These are phyloP conservation scores for Ceratocystis eucalypticola DNA, from an alignment of 2,329 filamentous ascomycete genomes.

Conservation along the genomic window DNA sequence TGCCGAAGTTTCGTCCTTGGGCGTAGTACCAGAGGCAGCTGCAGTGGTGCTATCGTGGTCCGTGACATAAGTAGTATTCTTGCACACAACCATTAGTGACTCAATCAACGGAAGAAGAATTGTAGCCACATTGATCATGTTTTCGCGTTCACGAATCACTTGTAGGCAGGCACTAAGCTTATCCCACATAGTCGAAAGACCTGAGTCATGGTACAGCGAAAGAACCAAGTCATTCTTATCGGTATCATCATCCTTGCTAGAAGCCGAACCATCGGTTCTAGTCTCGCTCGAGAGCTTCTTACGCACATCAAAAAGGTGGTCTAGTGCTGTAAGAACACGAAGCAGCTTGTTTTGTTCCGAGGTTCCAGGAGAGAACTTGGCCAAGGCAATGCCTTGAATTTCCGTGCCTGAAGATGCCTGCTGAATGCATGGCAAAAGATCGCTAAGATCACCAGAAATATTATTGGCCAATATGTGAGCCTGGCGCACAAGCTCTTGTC, in stretches of 20 bases:
- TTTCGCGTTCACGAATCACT: slow-evolving; percentile 80
- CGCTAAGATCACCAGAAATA: slow-evolving; percentile 71
- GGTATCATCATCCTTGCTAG: slow-evolving; percentile 57
- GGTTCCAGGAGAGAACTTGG: slow-evolving; percentile 89
- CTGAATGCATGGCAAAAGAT: slow-evolving; percentile 73
- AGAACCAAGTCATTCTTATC: slow-evolving; percentile 76
- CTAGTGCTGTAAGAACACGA: slow-evolving; percentile 80
- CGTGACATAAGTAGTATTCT: slow-evolving; percentile 79
- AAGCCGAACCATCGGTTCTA: slow-evolving; percentile 34
- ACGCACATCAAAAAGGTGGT: slow-evolving; percentile 87
- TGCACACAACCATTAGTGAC: slow-evolving; percentile 97
- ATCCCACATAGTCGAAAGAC: slow-evolving; percentile 81
- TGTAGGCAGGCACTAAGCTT: slow-evolving; percentile 80
- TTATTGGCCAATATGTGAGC: slow-evolving; percentile 72
- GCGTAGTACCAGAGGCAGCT: background rate
- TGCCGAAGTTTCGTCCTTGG: background rate
- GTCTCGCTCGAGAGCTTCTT: slow-evolving; percentile 38
- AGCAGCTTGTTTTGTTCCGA: slow-evolving; percentile 95
- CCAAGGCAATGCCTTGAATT: slow-evolving; percentile 82
- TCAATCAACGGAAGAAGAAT: slow-evolving; percentile 91
- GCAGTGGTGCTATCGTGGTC: slow-evolving; percentile 24
- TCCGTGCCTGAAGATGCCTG: slow-evolving; percentile 81
- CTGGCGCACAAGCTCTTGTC: slow-evolving; percentile 80
- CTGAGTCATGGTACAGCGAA: slow-evolving; percentile 78
- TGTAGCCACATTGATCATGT: slow-evolving; percentile 92